Evolutionary conservation across 2,329 filamentous ascomycete genomes (phyloP).

Genomic region (Calycina herbarum): DNA sequence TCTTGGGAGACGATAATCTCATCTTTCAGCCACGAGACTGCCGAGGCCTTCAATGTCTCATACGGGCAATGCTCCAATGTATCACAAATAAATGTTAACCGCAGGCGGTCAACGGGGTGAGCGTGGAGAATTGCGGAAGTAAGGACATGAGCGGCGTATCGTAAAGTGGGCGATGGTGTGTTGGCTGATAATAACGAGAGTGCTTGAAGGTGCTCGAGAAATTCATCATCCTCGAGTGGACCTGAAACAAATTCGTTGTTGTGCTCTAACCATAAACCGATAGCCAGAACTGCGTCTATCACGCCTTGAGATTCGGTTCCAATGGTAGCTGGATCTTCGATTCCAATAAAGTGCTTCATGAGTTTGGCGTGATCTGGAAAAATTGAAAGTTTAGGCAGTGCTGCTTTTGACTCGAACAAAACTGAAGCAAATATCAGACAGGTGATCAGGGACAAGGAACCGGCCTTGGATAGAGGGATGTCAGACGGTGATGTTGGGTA

Average conservation of each 20-base stretch:
- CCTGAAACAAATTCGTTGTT: constrained; percentile 45
- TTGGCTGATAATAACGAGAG: constrained; percentile 41
- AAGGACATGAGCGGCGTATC: constrained; percentile 40
- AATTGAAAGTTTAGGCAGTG: constrained; percentile 53
- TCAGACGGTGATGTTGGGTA: constrained; percentile 49
- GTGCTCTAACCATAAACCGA: constrained; percentile 60
- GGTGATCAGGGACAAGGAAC: constrained; percentile 58
- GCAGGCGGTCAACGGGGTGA: constrained; percentile 58
- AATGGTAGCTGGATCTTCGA: constrained; percentile 49
- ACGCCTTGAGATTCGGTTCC: constrained; percentile 51
- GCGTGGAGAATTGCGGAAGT: constrained; percentile 47
- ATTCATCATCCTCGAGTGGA: constrained; percentile 42
- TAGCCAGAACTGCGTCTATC: constrained; percentile 58
- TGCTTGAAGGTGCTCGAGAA: constrained; percentile 60
- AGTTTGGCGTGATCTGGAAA: constrained; percentile 61
- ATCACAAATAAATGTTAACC: constrained; percentile 63
- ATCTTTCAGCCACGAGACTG: constrained; percentile 63
- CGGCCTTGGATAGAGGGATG: constrained; percentile 59
- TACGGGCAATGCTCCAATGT: constrained; percentile 66
- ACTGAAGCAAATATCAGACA: constrained; percentile 64
- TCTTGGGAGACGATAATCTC: constrained; percentile 50
- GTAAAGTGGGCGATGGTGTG: constrained; percentile 40
- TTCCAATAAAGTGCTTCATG: constrained; percentile 53
- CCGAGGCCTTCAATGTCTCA: constrained; percentile 60
- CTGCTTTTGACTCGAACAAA: constrained; percentile 58